Conservation (phyloP, 768 basidiomycete species). For the Hydnomerulius pinastri region DNA sequence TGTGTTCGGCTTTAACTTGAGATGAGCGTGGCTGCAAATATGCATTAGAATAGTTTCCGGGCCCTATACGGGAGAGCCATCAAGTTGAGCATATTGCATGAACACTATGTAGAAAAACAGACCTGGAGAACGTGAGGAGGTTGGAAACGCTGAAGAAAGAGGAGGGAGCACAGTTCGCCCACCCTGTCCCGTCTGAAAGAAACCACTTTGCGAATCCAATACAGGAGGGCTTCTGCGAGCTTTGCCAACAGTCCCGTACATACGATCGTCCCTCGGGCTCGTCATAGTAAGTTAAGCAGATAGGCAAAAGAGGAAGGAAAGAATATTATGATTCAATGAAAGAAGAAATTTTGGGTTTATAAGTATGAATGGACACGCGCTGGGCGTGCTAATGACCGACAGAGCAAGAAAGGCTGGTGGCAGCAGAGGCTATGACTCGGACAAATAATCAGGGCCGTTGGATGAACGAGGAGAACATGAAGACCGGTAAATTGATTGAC, state of each 20-base stretch:
- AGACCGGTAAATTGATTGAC: constrained; percentile 39
- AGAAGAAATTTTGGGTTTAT: constrained; percentile 57
- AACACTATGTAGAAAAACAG: constrained; percentile 64
- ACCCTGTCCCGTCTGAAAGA: constrained; percentile 83
- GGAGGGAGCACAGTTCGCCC: constrained; percentile 88
- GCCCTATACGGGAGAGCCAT: constrained; percentile 57
- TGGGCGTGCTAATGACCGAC: constrained; percentile 46
- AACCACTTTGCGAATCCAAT: constrained; percentile 61
- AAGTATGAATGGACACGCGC: constrained; percentile 44
- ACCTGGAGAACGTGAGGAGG: constrained; percentile 84
- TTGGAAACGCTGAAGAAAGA: constrained; percentile 82
- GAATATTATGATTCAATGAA: constrained; percentile 45
- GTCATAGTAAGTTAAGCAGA: constrained; percentile 64
- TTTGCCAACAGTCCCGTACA: constrained; percentile 64
- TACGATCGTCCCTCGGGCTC: constrained; percentile 70
- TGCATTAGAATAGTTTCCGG: constrained; percentile 56
- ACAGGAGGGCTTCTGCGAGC: constrained; percentile 65
- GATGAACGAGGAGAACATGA: constrained; percentile 53
- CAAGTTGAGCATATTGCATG: constrained; percentile 58
- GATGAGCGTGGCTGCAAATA: constrained; percentile 69
- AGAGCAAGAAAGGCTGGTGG: constrained; percentile 34
- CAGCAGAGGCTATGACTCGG: constrained; percentile 40
- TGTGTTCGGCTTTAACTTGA: constrained; percentile 60
- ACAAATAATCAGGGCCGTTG: constrained; percentile 44
- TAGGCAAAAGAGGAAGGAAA: constrained; percentile 57